Conservation (phyloP, 2,329 filamentous ascomycete species). For the Zopfia rhizophila region DNA sequence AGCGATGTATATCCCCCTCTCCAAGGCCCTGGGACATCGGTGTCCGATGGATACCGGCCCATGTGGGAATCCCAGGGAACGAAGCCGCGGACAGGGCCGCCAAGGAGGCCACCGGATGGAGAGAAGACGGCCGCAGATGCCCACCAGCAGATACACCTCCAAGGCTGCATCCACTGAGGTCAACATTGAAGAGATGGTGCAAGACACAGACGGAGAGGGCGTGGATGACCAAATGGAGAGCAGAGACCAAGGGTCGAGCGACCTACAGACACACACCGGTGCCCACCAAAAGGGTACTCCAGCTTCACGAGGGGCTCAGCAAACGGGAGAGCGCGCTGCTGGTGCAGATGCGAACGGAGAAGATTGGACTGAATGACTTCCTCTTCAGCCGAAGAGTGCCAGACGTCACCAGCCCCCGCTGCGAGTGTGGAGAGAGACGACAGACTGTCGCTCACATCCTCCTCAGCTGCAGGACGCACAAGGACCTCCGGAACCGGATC, state of each 20-base stretch:
- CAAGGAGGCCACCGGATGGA: constrained; percentile 31
- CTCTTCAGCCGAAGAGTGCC: constrained; percentile 24
- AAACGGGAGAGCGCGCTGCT: constrained; percentile 26
- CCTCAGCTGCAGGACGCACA: constrained; percentile 20
- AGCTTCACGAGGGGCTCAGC: constrained; percentile 25
- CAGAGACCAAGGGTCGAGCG: constrained; percentile 18
- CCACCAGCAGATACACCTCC: constrained; percentile 20
- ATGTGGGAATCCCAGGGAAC: constrained; percentile 18
- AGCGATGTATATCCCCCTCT: too few relatives aligned
- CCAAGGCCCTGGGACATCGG: too few relatives aligned
- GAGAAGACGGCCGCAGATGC: constrained; percentile 17
- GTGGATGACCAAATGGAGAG: constrained; percentile 13
- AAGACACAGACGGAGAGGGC: constrained; percentile 13
- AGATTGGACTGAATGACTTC: constrained; percentile 28
- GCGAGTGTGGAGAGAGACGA: constrained; percentile 24
- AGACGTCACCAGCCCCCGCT: constrained; percentile 18
- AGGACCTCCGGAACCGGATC: constrained; percentile 24
- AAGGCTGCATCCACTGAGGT: constrained; percentile 9
- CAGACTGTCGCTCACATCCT: constrained; percentile 29
- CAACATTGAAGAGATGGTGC: constrained; percentile 19
- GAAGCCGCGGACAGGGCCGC: constrained; percentile 19
- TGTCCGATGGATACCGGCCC: too few relatives aligned
- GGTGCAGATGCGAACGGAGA: constrained; percentile 25
- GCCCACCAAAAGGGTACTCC: constrained; percentile 25
- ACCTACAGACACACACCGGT: constrained; percentile 18